Base-by-base conservation (phyloP, 345 rosid species). In the Corchorus capsularis region DNA sequence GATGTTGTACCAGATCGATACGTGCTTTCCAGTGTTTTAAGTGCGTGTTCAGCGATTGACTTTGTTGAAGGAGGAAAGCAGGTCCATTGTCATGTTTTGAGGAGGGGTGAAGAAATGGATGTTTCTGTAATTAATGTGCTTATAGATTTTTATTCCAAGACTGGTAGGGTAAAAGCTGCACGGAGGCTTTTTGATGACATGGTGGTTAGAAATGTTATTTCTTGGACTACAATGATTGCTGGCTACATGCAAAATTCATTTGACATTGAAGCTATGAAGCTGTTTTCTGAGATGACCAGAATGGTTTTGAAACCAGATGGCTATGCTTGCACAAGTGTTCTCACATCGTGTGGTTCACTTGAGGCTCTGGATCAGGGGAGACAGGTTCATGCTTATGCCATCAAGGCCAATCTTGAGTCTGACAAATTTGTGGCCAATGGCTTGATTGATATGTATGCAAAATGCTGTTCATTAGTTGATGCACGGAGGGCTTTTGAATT, bases 371-470 rank as follows among this genome's bases (percentile, higher is more conserved):
- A 77, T 5, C 81, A 79, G 67, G 96, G 98, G 8, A 87, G 83
- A 75, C 89, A 90, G 80, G 86, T 91, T 79, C 96, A 91, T 78
- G 88, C 88, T 76, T 91, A 86, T 77, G 69, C 79, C 32, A 77
- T 90, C 81, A 91, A 91, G 89, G 80, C 78, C 54, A 76, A 86
- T 77, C 83, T 90, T 71, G 92, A 87, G 66, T 57, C 8, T 50
- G 96, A 90, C 74, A 78, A 71, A 79, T 90, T 84, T 67, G 85
- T 93, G 61, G 76, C 69, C 81, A 91, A 89, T 82, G 88, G 89
- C 78, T 79, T 90, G 79, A 84, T 91, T 53, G 96, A 86, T 81
- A 91, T 91, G 94, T 91, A 93, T 76, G 85, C 90, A 13, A 91
- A 93, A 79, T 93, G 89, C 71, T 75, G 69, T 75, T 83, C 78